Conservation (phyloP, 225 moss, liverwort and hornwort genomes). For the Pseudisothecium myosuroides region DNA sequence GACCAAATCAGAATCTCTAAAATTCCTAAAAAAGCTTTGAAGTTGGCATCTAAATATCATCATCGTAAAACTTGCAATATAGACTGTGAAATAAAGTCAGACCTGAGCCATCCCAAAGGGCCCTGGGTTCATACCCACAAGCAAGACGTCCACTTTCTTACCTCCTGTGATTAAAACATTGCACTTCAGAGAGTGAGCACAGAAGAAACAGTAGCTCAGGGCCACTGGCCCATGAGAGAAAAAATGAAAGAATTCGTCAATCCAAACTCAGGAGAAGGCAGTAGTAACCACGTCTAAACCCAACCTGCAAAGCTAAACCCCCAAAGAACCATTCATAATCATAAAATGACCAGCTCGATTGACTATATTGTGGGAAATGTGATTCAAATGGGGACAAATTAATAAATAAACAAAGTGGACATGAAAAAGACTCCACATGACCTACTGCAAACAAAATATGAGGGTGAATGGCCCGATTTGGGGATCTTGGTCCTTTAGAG, state of each 20-base stretch:
- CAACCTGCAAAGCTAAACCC: not conserved
- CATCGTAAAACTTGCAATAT: not conserved
- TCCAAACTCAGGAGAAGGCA: not conserved
- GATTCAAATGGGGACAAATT: not conserved
- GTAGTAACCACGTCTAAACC: not conserved
- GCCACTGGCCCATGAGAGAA: not conserved
- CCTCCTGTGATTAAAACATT: constrained; percentile 31
- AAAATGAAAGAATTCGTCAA: not conserved
- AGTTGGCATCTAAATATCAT: not conserved
- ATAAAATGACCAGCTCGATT: not conserved
- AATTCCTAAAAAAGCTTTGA: not conserved
- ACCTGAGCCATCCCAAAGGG: constrained; percentile 70
- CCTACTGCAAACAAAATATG: not conserved
- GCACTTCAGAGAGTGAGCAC: not conserved
- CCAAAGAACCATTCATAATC: not conserved
- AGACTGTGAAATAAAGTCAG: not conserved
- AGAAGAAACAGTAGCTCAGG: not conserved
- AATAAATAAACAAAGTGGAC: not conserved
- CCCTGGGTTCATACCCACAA: constrained; percentile 63
- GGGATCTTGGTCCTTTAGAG: not conserved
- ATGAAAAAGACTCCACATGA: not conserved
- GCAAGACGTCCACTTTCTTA: constrained; percentile 47
- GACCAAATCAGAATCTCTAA: not conserved
- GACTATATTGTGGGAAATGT: not conserved
- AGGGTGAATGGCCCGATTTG: not conserved